Base-by-base conservation (phyloP, 2,329 filamentous ascomycete genomes). In the Cladophialophora chaetospira region DNA sequence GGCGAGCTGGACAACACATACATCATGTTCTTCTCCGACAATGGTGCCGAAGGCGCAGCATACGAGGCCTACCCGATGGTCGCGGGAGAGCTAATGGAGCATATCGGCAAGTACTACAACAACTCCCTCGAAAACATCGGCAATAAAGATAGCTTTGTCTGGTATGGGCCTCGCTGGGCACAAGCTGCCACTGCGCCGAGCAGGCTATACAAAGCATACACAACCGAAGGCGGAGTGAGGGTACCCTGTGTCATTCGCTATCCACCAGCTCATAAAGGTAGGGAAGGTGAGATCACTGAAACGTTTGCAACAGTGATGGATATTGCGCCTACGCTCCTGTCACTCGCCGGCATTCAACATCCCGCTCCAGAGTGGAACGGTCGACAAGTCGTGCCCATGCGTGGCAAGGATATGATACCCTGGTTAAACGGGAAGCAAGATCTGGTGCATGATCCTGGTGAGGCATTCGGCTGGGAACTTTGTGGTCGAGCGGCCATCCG, bases 401-500 rank as follows among this genome's bases (percentile, higher is more conserved):
- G 79, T 4, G 81, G 80, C 9, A 71, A 71, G 21, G 77, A 74
- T 49, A 79, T 80, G 75, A 55, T 75, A 0, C 65, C 76, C 60
- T 76, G 71, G 69, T 75, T 73, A 0, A 60, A 48, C 21, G 76
- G 72, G 1, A 44, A 63, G 0, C 51, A 67, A 0, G 59, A 69
- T 2, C 68, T 73, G 2, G 76, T 83, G 40, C 80, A 85, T 65
- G 74, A 74, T 1, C 68, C 76, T 33, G 77, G 82, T 56, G 78
- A 79, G 60, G 76, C 83, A 55, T 73, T 77, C 48, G 82, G 81
- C 21, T 84, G 82, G 81, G 81, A 85, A 60, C 78, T 77, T 0
- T 83, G 78, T 62, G 79, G 79, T 0, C 75, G 77, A 1, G 77
- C 77, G 2, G 82, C 82, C 0, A 75, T 83, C 21, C 79, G 81